A percentile compares a stretch with the other conserved stretches of the same genome.
Conservation (phyloP, 2,329 filamentous ascomycete species). For the Biscogniauxia mediterranea region DNA sequence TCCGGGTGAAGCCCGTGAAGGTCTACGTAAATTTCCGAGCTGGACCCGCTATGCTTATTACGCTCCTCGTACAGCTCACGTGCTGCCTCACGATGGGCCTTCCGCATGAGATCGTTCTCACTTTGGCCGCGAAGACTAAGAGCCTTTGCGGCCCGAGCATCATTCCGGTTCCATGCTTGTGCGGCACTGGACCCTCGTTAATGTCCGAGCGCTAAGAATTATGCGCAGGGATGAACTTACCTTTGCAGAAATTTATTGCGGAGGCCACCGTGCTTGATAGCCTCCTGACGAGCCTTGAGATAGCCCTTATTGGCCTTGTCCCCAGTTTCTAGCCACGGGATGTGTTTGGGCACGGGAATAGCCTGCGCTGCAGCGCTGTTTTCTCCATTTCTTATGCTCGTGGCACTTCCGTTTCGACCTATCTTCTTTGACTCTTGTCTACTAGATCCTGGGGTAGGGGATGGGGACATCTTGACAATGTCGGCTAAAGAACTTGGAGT, state of each 20-base stretch:
- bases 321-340: conserved; percentile 95
- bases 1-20: conserved; percentile 98
- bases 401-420: conserved; percentile 62
- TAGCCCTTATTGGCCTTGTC: conserved; percentile 89
- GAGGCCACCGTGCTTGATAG: conserved; percentile 94
- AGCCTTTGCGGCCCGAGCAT: conserved; percentile 92
- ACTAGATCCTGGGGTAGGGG: conserved; percentile 64
- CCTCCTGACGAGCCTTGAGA: conserved; percentile 89
- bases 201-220: neutral
- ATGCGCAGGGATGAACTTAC: conserved; percentile 43
- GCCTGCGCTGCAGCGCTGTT: conserved; percentile 79
- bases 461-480: conserved; percentile 92
- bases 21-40: conserved; percentile 85
- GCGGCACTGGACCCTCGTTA: conserved; percentile 63
- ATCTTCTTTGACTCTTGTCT: conserved; percentile 60
- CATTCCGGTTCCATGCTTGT: conserved; percentile 97
- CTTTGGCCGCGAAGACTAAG: conserved; percentile 91
- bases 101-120: conserved; percentile 96
- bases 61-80: conserved; percentile 90
- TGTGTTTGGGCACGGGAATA: conserved; percentile 84
- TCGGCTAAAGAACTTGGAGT: conserved; percentile 81
- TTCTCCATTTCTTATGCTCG: conserved; percentile 65
- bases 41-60: conserved; percentile 64
- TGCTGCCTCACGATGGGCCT: conserved; percentile 92
- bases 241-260: conserved; percentile 97